Base-by-base conservation (phyloP, 2,329 filamentous ascomycete genomes). In the Fusarium sulawesiense region DNA sequence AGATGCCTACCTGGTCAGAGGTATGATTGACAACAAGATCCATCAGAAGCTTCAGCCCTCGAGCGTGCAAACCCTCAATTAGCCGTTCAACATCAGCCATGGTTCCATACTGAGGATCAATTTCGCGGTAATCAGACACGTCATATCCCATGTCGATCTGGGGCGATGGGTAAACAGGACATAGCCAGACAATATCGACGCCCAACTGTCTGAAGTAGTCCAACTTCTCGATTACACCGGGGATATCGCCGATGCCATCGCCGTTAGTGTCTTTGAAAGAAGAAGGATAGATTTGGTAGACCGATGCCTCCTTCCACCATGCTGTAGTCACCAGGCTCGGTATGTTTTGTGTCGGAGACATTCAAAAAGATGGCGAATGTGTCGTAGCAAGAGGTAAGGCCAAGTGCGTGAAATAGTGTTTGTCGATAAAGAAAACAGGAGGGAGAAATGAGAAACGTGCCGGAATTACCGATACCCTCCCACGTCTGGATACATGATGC, bases 21-120 rank as follows among this genome's bases (percentile, higher is more conserved):
- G 91, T 93, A 75, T 94, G 92, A 68, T 94, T 94, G 58, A 94
- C 85, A 0, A 94, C 92, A 2, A 94, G 82, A 75, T 94, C 92
- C 69, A 93, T 85, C 44, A 94, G 87, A 9, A 94, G 78, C 70
- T 87, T 88, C 86, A 94, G 91, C 1, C 85, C 88, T 7, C 89
- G 83, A 8, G 83, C 77, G 64, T 91, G 88, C 40, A 87, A 83
- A 18, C 85, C 86, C 14, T 84, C 76, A 42, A 92, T 89, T 27
- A 93, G 76, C 0, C 79, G 77, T 51, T 92, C 89, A 25, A 92
- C 85, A 73, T 93, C 89, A 55, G 83, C 81, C 10, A 93, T 81
- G 3, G 89, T 89, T n/a, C 91, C 91, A 71, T 92, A 93, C 1
- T 87, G 85, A 2, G 84, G 80, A 68, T 92, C 85, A 23, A 93